These are phyloP conservation scores for Torrubiellomyces zombiae DNA, from an alignment of 2,329 filamentous ascomycete species.

Conservation along the genomic window DNA sequence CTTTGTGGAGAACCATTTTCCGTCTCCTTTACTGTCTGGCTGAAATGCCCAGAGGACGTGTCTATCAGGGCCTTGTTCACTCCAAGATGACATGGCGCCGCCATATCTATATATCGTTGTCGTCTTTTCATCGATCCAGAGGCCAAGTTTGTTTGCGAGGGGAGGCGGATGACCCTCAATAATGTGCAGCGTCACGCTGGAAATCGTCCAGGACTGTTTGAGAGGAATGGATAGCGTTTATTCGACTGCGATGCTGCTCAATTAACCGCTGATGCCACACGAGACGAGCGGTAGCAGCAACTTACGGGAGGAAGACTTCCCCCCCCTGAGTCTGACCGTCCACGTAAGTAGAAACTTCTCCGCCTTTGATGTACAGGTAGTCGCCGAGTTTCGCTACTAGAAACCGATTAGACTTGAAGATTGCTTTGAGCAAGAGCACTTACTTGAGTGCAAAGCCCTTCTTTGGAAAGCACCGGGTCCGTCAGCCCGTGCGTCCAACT, in stretches of 20 bases:
- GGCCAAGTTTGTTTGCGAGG: constrained; percentile 12
- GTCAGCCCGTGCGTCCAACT: too few relatives aligned
- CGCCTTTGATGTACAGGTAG: constrained; percentile 22
- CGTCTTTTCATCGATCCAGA: constrained; percentile 14
- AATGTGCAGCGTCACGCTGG: constrained; percentile 12
- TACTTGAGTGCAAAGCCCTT: too few relatives aligned
- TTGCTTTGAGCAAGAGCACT: too few relatives aligned
- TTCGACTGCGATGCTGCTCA: too few relatives aligned
- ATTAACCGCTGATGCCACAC: too few relatives aligned
- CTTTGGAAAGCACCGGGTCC: too few relatives aligned
- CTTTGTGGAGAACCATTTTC: constrained; percentile 13
- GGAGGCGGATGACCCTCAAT: constrained; percentile 13
- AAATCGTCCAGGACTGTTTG: constrained; percentile 16
- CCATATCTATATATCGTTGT: constrained; percentile 18
- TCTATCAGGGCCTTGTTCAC: too few relatives aligned
- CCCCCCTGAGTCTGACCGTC: constrained; percentile 11
- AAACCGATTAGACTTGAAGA: too few relatives aligned
- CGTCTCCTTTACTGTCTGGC: constrained; percentile 15
- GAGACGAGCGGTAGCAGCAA: too few relatives aligned
- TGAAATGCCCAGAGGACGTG: constrained; percentile 16
- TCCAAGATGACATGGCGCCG: constrained; percentile 10
- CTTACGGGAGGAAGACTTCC: too few relatives aligned
- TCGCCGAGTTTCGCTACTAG: too few relatives aligned
- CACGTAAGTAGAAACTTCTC: constrained; percentile 12
- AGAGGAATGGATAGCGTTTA: constrained; percentile 17